Conservation (phyloP, 495 filamentous ascomycete species). For the Neurospora pannonica region DNA sequence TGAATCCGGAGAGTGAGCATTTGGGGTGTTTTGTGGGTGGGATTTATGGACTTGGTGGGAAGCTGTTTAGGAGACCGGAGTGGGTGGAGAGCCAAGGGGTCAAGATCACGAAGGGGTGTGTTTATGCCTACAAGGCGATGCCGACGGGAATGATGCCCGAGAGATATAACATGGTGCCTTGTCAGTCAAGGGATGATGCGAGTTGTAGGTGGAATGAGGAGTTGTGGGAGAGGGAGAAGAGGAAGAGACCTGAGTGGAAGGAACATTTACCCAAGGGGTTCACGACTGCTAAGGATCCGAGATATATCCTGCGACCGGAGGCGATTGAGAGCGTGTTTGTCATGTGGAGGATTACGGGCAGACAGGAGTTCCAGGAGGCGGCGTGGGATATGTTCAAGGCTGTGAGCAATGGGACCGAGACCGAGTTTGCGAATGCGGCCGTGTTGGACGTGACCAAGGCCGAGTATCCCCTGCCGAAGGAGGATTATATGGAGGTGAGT, state of each 20-base stretch:
- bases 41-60: slow-evolving; percentile 74
- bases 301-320: slow-evolving; percentile 46
- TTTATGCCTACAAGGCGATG: slow-evolving; percentile 73
- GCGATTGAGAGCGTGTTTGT: slow-evolving; percentile 63
- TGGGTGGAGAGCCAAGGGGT: slow-evolving; percentile 56
- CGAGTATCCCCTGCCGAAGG: slow-evolving; percentile 15
- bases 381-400: slow-evolving; percentile 69
- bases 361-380: slow-evolving; percentile 48
- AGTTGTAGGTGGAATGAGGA: slow-evolving; percentile 69
- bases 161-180: slow-evolving; percentile 51
- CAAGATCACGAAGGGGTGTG: slow-evolving; percentile 76
- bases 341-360: slow-evolving; percentile 63
- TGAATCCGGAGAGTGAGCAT: slow-evolving; percentile 34
- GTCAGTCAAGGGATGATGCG: slow-evolving; percentile 37
- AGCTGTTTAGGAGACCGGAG: slow-evolving; percentile 53
- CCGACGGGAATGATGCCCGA: slow-evolving; percentile 85
- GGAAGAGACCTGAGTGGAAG: slow-evolving; percentile 18
- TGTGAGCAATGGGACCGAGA: slow-evolving; percentile 51
- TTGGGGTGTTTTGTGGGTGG: slow-evolving; percentile 71
- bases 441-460: slow-evolving; percentile 47
- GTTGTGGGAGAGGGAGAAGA: slow-evolving; percentile 30
- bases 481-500: slow-evolving; percentile 39
- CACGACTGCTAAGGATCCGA: slow-evolving; percentile 29
- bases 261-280: slow-evolving; percentile 25
- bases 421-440: slow-evolving; percentile 50